Conservation (phyloP, 2,329 filamentous ascomycete genomes). For the Diaporthe australafricana region DNA sequence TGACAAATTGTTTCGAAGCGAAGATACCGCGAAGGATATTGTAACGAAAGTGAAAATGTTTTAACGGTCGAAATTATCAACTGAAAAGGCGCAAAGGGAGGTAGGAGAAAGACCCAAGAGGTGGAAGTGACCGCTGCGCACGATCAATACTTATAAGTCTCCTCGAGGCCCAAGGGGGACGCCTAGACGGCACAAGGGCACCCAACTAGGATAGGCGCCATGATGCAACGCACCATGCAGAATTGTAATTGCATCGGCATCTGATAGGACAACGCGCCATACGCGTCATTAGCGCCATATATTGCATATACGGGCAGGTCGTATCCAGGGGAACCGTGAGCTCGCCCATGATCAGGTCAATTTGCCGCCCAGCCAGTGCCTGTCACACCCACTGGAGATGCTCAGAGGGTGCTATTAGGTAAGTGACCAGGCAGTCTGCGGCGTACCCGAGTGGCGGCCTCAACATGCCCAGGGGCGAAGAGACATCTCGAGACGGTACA, state of each 20-base stretch:
- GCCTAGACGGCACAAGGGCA: slow-evolving; percentile 9
- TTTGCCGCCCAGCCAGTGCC: not conserved
- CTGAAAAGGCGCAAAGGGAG: not conserved
- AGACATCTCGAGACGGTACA: not conserved
- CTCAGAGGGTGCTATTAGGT: not conserved
- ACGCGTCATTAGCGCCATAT: slow-evolving; percentile 28
- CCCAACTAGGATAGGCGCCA: not conserved
- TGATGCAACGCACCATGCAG: slow-evolving; percentile 26
- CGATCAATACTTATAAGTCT: slow-evolving; percentile 12
- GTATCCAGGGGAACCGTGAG: slow-evolving; percentile 15
- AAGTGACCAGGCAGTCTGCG: not conserved
- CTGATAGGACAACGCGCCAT: slow-evolving; percentile 31
- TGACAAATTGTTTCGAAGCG: slow-evolving; percentile 3
- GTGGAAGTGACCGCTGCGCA: not conserved
- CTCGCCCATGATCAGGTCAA: not conserved
- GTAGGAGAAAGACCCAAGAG: not conserved
- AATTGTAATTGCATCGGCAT: slow-evolving; percentile 14
- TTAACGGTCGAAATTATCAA: not conserved
- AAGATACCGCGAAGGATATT: not conserved
- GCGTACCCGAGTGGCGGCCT: not conserved
- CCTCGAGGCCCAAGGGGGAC: slow-evolving; percentile 7
- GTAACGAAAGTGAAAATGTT: not conserved
- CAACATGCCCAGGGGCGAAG: not conserved
- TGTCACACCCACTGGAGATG: not conserved
- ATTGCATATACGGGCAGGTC: slow-evolving; percentile 24